Percentiles rank a stretch among this genome's conserved stretches.
These are phyloP conservation scores for Tardiomyces depauwii DNA, from an alignment of 1,139 yeast genomes.

Conservation along the genomic window DNA sequence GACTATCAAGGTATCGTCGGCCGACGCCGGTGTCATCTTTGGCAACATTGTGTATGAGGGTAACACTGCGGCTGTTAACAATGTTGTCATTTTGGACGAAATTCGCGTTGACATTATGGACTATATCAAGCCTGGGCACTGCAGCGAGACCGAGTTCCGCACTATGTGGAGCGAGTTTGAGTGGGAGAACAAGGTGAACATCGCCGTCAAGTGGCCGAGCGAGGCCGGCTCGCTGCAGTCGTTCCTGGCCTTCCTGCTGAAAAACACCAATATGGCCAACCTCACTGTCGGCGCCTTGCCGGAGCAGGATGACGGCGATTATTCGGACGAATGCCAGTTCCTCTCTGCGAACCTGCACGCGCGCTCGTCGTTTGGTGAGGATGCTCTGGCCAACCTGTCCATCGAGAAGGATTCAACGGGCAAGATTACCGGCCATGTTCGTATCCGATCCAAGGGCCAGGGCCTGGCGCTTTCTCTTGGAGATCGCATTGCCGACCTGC, in stretches of 20 bases:
- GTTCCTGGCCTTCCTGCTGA: slow-evolving; percentile 66
- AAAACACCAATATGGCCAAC: slow-evolving; percentile 88
- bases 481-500: slow-evolving; percentile 64
- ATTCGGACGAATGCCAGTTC: slow-evolving; percentile 79
- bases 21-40: slow-evolving; percentile 94
- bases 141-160: slow-evolving; percentile 85
- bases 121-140: slow-evolving; percentile 87
- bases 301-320: slow-evolving; percentile 29
- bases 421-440: slow-evolving; percentile 83
- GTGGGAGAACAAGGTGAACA: slow-evolving; percentile 97
- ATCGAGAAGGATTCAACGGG: slow-evolving; percentile 69
- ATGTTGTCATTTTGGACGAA: slow-evolving; percentile 86
- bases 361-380: slow-evolving; percentile 92
- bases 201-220: slow-evolving; percentile 52
- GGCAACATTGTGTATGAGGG: slow-evolving; percentile 97
- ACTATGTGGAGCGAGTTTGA: slow-evolving; percentile 99
- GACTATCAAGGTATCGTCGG: slow-evolving; percentile 89
- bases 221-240: slow-evolving; percentile 45
- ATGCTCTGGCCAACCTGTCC: slow-evolving; percentile 91
- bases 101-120: slow-evolving; percentile 96
- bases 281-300: slow-evolving; percentile 78
- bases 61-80: slow-evolving; percentile 81
- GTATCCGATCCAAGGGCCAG: slow-evolving; percentile 96
- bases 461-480: slow-evolving; percentile 94
- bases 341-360: slow-evolving; percentile 92